Evolutionary conservation across 1,284 basidiomycete genomes (phyloP).

Genomic region (Megacollybia platyphylla): DNA sequence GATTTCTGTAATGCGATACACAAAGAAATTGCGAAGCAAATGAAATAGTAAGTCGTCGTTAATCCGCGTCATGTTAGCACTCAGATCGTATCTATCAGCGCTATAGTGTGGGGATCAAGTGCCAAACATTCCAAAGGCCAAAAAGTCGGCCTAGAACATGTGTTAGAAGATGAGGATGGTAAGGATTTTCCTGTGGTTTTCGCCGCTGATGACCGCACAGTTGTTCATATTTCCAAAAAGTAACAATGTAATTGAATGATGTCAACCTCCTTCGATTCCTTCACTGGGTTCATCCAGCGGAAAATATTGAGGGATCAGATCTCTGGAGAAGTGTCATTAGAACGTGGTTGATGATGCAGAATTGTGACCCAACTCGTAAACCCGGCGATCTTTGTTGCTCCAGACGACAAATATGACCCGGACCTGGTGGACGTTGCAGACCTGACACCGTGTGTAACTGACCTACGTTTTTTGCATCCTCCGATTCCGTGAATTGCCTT

Average conservation of each 20-base stretch:
- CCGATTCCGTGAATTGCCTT: slow-evolving; percentile 44
- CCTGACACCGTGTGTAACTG: slow-evolving; percentile 1
- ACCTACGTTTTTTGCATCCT: slow-evolving; percentile 31
- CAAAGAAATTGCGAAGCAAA: slow-evolving; percentile 87
- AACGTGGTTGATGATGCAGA: neutral
- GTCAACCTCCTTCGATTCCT: neutral
- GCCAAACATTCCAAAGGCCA: slow-evolving; percentile 96
- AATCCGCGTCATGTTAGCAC: neutral
- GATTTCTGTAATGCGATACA: slow-evolving; percentile 89
- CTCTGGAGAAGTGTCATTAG: neutral
- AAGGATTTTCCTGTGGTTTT: slow-evolving; percentile 6
- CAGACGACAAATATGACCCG: slow-evolving; percentile 67
- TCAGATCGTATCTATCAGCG: slow-evolving; percentile 30
- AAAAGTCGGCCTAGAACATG: slow-evolving; percentile 87
- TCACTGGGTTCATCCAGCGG: neutral
- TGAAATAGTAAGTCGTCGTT: slow-evolving; percentile 63
- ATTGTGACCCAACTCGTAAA: slow-evolving; percentile 42
- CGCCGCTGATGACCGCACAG: slow-evolving; percentile 19
- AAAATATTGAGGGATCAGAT: neutral
- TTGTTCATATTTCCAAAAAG: slow-evolving; percentile 76
- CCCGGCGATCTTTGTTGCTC: slow-evolving; percentile 45
- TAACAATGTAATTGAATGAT: slow-evolving; percentile 17
- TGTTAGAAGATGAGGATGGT: slow-evolving; percentile 86
- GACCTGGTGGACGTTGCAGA: slow-evolving; percentile 27
- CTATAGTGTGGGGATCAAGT: slow-evolving; percentile 87